Conservation (phyloP, 371 early-diverging fungal genomes). For the Fennellomyces sp. region DNA sequence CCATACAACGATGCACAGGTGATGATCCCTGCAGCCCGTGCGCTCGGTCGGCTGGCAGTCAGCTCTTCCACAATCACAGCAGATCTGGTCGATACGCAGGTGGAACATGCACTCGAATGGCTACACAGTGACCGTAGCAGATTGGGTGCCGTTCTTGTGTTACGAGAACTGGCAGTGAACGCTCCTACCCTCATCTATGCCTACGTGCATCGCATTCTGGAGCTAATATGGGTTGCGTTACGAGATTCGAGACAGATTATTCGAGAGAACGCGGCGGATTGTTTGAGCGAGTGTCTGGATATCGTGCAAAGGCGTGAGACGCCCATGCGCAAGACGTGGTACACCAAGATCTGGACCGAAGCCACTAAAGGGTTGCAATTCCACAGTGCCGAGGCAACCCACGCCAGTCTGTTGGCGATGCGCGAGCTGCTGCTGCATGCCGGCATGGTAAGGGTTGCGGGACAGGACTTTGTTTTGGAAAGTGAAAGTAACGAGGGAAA, state of each 20-base stretch:
- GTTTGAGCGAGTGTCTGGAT: slow-evolving; percentile 81
- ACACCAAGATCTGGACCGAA: slow-evolving; percentile 85
- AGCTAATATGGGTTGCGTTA: slow-evolving; percentile 87
- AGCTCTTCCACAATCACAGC: slow-evolving; percentile 82
- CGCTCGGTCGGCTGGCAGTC: slow-evolving; percentile 79
- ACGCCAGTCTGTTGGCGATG: slow-evolving; percentile 86
- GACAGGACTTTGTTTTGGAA: not conserved
- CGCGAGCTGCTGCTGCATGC: slow-evolving; percentile 83
- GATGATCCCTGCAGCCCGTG: slow-evolving; percentile 84
- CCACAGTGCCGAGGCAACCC: slow-evolving; percentile 80
- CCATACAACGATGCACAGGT: slow-evolving; percentile 84
- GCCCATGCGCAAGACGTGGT: slow-evolving; percentile 70
- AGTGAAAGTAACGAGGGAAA: not conserved
- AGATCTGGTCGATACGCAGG: slow-evolving; percentile 87
- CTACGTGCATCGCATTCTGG: slow-evolving; percentile 85
- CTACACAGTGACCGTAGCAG: slow-evolving; percentile 84
- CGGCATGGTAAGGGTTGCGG: slow-evolving; percentile 73
- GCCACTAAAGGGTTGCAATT: slow-evolving; percentile 76
- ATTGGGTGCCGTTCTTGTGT: slow-evolving; percentile 86
- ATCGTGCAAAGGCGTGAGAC: slow-evolving; percentile 86
- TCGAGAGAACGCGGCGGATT: slow-evolving; percentile 89
- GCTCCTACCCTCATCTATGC: slow-evolving; percentile 88
- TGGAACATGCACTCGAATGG: slow-evolving; percentile 90
- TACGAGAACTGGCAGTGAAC: slow-evolving; percentile 82
- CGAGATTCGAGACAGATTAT: slow-evolving; percentile 82